Conservation (phyloP, 1,139 yeast genomes). For the Blastobotrys serpentis region DNA sequence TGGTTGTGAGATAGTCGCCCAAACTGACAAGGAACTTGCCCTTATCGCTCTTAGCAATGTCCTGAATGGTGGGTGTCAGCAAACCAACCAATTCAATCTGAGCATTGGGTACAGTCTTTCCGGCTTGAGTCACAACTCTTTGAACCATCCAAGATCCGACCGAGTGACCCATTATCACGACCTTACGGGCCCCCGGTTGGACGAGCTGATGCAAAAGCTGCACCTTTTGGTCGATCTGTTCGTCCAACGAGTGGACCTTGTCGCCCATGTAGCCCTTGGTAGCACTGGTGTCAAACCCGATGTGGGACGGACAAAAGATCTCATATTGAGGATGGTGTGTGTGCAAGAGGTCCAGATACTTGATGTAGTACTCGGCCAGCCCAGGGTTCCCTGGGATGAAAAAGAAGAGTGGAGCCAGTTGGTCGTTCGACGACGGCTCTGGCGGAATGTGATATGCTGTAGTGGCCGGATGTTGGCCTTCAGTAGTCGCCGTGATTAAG, state of each 20-base stretch:
- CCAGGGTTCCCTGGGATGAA: constrained; percentile 74
- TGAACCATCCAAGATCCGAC: constrained; percentile 61
- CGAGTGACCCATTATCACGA: constrained; percentile 58
- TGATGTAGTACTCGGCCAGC: constrained; percentile 54
- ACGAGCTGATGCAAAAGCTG: constrained; percentile 20
- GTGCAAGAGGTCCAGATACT: constrained; percentile 50
- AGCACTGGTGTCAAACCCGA: constrained; percentile 43
- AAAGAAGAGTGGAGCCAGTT: constrained; percentile 43
- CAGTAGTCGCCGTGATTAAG: neutral
- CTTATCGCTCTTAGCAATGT: constrained; percentile 52
- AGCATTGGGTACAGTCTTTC: constrained; percentile 23
- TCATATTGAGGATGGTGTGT: constrained; percentile 47
- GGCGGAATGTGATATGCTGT: constrained; percentile 25
- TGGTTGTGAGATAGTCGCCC: constrained; percentile 14
- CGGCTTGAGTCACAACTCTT: constrained; percentile 41
- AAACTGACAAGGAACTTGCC: constrained; percentile 46
- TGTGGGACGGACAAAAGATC: constrained; percentile 55
- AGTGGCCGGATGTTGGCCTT: constrained; percentile 16
- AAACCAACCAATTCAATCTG: constrained; percentile 49
- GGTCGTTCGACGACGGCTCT: constrained; percentile 18
- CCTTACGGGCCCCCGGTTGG: constrained; percentile 33
- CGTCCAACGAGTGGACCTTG: constrained; percentile 43
- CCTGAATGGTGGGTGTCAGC: constrained; percentile 62
- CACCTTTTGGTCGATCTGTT: constrained; percentile 47
- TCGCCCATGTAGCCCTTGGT: constrained; percentile 27